Percentiles rank a stretch among this genome's conserved stretches.
Conservation (phyloP, 495 filamentous ascomycete genomes). For the Penicillium egyptiacum region DNA sequence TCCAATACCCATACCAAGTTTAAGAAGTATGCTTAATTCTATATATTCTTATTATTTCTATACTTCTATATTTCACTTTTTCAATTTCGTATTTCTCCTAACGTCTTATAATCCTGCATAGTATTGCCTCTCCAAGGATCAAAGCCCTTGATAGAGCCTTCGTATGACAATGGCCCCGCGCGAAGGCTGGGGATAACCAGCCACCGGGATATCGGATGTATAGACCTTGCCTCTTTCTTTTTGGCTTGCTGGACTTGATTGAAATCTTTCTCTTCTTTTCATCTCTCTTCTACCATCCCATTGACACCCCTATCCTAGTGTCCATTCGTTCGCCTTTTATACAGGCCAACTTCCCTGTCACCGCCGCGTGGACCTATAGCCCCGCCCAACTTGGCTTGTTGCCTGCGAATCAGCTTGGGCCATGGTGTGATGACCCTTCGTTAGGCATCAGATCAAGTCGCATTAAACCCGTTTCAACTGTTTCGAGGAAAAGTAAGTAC, state of each 20-base stretch:
- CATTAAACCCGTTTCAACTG: conserved; percentile 10
- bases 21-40: conserved; percentile 2
- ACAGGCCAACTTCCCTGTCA: conserved; percentile 8
- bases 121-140: background rate
- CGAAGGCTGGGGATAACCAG: conserved; percentile 36
- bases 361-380: conserved; percentile 7
- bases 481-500: background rate
- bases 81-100: background rate
- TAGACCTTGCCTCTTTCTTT: conserved; percentile 12
- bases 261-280: conserved; percentile 1
- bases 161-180: conserved; percentile 21
- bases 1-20: background rate
- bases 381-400: conserved; percentile 6
- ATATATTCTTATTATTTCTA: background rate
- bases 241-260: conserved; percentile 3
- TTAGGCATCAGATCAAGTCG: conserved; percentile 27
- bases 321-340: background rate
- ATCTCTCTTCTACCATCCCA: conserved; percentile 6
- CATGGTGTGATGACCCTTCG: conserved; percentile 23
- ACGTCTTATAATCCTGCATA: background rate
- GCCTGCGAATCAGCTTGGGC: conserved; percentile 13
- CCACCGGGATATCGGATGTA: conserved; percentile 30
- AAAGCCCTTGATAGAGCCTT: conserved; percentile 3
- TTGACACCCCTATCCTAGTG: background rate
- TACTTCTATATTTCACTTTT: too few species aligned